Conservation (phyloP, 805 yeast genomes). For the Nakazawaea ishiwadae region DNA sequence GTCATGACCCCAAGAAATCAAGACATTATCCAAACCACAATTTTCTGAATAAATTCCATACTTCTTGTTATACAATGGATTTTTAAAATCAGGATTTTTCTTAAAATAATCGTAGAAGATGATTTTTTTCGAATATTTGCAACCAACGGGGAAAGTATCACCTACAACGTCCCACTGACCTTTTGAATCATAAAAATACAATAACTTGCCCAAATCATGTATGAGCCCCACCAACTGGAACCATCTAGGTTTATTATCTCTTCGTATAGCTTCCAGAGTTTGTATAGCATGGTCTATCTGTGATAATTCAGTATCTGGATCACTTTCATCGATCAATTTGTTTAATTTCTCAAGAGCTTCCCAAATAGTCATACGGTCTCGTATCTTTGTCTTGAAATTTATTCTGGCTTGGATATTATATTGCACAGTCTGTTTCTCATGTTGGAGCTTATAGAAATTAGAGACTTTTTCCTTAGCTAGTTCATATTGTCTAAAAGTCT, state of each 20-base stretch:
- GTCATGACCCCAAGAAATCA: slow-evolving; percentile 78
- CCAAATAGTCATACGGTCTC: slow-evolving; percentile 71
- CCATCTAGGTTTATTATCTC: slow-evolving; percentile 69
- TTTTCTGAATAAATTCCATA: slow-evolving; percentile 60
- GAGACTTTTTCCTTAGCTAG: slow-evolving; percentile 66
- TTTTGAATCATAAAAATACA: slow-evolving; percentile 64
- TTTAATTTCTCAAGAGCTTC: slow-evolving; percentile 61
- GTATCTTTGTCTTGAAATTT: slow-evolving; percentile 60
- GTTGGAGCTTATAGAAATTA: slow-evolving; percentile 63
- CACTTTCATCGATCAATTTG: slow-evolving; percentile 62
- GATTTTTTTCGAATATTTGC: slow-evolving; percentile 54
- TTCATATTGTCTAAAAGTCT: slow-evolving; percentile 58
- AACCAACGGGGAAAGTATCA: slow-evolving; percentile 74
- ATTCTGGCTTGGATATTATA: slow-evolving; percentile 68
- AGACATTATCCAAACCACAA: slow-evolving; percentile 65
- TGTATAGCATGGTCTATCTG: slow-evolving; percentile 74
- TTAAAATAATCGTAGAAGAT: slow-evolving; percentile 58
- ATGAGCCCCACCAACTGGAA: slow-evolving; percentile 70
- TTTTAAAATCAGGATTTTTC: slow-evolving; percentile 53
- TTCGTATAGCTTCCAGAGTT: slow-evolving; percentile 69
- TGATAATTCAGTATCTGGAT: slow-evolving; percentile 70
- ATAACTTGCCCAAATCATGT: slow-evolving; percentile 66
- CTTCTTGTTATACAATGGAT: slow-evolving; percentile 62
- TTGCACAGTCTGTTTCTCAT: slow-evolving; percentile 65
- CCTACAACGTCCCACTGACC: slow-evolving; percentile 85